A percentile compares a stretch with the other conserved stretches of the same genome.
phyloP scores from a whole-genome alignment of 495 filamentous ascomycete species.

The Terfezia boudieri region DNA sequence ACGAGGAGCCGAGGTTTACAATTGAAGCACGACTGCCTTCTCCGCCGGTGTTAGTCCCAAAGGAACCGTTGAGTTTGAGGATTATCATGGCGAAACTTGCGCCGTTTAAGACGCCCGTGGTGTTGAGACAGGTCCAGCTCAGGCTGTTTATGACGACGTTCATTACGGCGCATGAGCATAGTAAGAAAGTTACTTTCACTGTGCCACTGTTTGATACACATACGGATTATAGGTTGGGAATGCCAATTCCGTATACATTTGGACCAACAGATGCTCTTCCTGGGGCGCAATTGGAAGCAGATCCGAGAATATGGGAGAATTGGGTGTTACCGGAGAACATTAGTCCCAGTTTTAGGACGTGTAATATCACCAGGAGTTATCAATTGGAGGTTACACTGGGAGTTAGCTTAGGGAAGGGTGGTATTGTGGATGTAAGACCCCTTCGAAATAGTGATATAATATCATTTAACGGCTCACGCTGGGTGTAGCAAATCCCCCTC shows the following conservation, averaged over 20 bases:
- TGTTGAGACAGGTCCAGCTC: constrained; percentile 58
- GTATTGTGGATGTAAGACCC: constrained; percentile 29
- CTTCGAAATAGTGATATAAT: not conserved
- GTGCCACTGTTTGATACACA: constrained; percentile 2
- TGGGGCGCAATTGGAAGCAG: constrained; percentile 42
- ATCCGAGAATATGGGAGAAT: constrained; percentile 43
- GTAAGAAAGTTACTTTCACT: constrained; percentile 35
- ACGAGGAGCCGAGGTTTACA: constrained; percentile 28
- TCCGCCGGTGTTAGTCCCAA: constrained; percentile 75
- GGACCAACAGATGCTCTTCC: constrained; percentile 26
- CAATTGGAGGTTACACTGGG: constrained; percentile 64
- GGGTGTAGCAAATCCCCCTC: constrained; percentile 36
- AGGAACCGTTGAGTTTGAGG: constrained; percentile 58
- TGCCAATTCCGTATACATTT: constrained; percentile 3
- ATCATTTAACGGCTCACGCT: too few relatives aligned
- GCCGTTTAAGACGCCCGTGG: constrained; percentile 39
- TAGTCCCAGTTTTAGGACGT: constrained; percentile 66
- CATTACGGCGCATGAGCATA: constrained; percentile 49
- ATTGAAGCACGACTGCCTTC: constrained; percentile 71
- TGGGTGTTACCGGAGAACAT: constrained; percentile 58
- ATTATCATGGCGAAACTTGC: constrained; percentile 52
- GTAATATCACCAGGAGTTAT: constrained; percentile 65
- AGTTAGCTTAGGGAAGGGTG: constrained; percentile 23
- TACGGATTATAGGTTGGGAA: constrained; percentile 3
- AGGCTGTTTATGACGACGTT: constrained; percentile 56